These are phyloP conservation scores for Botrytis hyacinthi DNA, from an alignment of 2,329 filamentous ascomycete genomes.

Conservation along the genomic window DNA sequence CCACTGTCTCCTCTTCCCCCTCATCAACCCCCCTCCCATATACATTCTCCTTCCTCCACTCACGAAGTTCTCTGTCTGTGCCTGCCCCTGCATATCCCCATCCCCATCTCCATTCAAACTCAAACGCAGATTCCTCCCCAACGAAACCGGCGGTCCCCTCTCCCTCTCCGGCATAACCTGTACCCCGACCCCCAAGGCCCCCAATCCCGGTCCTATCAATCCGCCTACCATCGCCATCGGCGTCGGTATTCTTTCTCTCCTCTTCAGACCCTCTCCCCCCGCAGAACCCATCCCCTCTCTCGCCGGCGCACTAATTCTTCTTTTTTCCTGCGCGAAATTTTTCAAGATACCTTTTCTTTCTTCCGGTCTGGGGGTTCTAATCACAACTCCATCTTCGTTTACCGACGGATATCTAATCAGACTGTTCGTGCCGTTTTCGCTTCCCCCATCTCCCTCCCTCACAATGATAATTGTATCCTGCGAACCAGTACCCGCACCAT, in stretches of 20 bases:
- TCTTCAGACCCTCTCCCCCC: background rate
- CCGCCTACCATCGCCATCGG: conserved; percentile 6
- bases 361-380: background rate
- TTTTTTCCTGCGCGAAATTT: background rate
- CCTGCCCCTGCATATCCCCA: background rate
- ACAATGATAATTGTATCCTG: background rate
- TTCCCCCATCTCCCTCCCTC: background rate
- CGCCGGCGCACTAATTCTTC: conserved; percentile 1
- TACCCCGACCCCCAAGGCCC: background rate
- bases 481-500: background rate
- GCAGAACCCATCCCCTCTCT: background rate
- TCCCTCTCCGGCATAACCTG: background rate
- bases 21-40: background rate
- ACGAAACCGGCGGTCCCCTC: conserved; percentile 6
- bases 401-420: background rate
- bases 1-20: conserved; percentile 14
- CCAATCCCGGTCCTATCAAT: background rate
- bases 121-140: background rate
- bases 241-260: background rate
- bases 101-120: background rate
- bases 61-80: background rate
- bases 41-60: background rate
- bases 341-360: background rate
- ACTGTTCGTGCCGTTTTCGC: background rate
- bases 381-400: background rate